Conservation (phyloP, 2,329 filamentous ascomycete species). For the Hawksworthiomyces lignivorus region DNA sequence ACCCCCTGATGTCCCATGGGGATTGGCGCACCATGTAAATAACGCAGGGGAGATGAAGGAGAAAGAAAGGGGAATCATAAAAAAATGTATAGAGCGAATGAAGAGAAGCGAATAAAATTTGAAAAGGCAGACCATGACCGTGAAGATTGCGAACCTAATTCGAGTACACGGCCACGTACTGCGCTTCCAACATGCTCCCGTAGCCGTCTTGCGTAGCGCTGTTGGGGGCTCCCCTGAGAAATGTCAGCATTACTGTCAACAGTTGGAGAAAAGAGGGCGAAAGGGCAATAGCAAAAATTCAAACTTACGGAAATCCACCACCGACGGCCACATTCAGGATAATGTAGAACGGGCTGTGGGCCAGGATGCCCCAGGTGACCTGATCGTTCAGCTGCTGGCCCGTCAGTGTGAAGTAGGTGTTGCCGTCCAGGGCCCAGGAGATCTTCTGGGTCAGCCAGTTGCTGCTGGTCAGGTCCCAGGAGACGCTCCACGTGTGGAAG, state of each 20-base stretch:
- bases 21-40: neutral
- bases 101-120: neutral
- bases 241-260: constrained; percentile 1
- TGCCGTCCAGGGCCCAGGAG: constrained; percentile 37
- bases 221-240: constrained; percentile 37
- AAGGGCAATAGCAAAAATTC: too few relatives aligned
- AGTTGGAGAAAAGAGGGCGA: neutral
- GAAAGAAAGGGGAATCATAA: neutral
- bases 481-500: constrained; percentile 42
- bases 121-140: neutral
- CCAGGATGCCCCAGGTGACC: constrained; percentile 36
- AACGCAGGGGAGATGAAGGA: neutral
- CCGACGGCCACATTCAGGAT: constrained; percentile 48
- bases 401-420: constrained; percentile 33
- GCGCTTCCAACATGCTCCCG: constrained; percentile 21
- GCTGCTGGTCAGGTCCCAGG: constrained; percentile 36
- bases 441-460: constrained; percentile 40
- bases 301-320: constrained; percentile 38
- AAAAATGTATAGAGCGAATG: constrained; percentile 1
- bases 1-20: too few relatives aligned
- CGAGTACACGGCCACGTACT: constrained; percentile 21
- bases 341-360: constrained; percentile 39
- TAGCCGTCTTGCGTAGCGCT: constrained; percentile 17
- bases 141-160: too few relatives aligned
- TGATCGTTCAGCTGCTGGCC: constrained; percentile 35